A percentile compares a stretch with the other conserved stretches of the same genome.
Evolutionary conservation across 768 basidiomycete genomes (phyloP).

Genomic region (Chlorophyllum brunneum): DNA sequence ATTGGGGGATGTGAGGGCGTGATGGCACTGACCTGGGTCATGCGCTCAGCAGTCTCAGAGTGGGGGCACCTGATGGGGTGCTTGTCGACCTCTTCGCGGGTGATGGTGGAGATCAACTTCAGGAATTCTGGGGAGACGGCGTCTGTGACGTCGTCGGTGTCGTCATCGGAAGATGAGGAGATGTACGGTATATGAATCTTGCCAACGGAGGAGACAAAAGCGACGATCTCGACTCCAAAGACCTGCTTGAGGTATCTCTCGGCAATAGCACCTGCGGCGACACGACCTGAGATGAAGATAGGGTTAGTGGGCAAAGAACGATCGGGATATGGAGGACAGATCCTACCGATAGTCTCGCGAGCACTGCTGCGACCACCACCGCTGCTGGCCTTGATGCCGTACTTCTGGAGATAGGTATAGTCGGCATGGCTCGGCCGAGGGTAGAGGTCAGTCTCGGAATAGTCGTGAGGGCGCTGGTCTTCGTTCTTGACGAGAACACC

Average conservation of each 20-base stretch:
- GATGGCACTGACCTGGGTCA: slow-evolving; percentile 68
- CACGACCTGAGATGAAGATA: slow-evolving; percentile 57
- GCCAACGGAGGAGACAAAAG: slow-evolving; percentile 95
- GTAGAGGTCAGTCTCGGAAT: slow-evolving; percentile 96
- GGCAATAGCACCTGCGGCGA: slow-evolving; percentile 97
- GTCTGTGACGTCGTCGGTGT: slow-evolving; percentile 67
- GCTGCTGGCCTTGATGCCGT: slow-evolving; percentile 94
- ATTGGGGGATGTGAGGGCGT: not conserved
- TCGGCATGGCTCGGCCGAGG: slow-evolving; percentile 98
- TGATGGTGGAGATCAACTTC: slow-evolving; percentile 70
- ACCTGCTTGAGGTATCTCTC: slow-evolving; percentile 89
- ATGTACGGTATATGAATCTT: slow-evolving; percentile 77
- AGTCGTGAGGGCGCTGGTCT: slow-evolving; percentile 97
- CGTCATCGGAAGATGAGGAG: slow-evolving; percentile 39
- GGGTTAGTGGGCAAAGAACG: not conserved
- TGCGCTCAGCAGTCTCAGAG: slow-evolving; percentile 78
- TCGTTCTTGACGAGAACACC: slow-evolving; percentile 96
- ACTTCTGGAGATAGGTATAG: slow-evolving; percentile 96
- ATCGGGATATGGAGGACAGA: not conserved
- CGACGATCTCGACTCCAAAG: slow-evolving; percentile 91
- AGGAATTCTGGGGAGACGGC: slow-evolving; percentile 81
- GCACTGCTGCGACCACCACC: slow-evolving; percentile 95
- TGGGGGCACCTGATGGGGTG: slow-evolving; percentile 90
- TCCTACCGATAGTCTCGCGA: slow-evolving; percentile 89
- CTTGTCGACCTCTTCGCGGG: slow-evolving; percentile 85